Evolutionary conservation across 495 filamentous ascomycete species (phyloP).

Genomic region (Cenococcum geophilum): DNA sequence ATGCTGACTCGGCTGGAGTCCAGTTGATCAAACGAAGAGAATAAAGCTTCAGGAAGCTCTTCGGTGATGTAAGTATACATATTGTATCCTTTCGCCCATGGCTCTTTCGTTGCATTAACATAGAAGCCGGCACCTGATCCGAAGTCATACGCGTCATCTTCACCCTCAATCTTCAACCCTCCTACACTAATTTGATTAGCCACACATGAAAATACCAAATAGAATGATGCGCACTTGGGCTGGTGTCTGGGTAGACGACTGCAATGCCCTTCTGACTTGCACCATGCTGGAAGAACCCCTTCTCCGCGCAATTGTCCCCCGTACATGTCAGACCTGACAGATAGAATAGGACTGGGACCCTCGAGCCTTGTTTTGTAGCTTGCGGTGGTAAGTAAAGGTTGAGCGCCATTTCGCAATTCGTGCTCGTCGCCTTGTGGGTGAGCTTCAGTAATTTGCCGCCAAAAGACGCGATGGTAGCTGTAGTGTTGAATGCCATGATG

Average conservation of each 20-base stretch:
- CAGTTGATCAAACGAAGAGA: constrained; percentile 57
- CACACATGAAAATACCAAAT: background rate
- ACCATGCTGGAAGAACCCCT: constrained; percentile 85
- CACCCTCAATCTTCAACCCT: constrained; percentile 69
- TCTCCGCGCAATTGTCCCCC: constrained; percentile 91
- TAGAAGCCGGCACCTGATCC: constrained; percentile 91
- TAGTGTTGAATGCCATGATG: constrained; percentile 74
- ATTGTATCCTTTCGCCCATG: constrained; percentile 68
- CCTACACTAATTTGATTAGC: constrained; percentile 36
- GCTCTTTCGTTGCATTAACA: constrained; percentile 74
- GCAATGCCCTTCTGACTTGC: constrained; percentile 77
- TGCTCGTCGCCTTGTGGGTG: constrained; percentile 67
- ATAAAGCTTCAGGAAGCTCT: constrained; percentile 75
- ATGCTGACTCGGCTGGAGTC: constrained; percentile 67
- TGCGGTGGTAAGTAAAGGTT: constrained; percentile 63
- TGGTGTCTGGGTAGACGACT: constrained; percentile 89
- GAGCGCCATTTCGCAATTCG: constrained; percentile 60
- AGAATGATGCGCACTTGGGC: constrained; percentile 54
- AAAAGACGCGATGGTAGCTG: constrained; percentile 84
- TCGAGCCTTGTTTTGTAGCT: constrained; percentile 44
- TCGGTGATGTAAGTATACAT: constrained; percentile 88
- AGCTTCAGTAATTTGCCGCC: constrained; percentile 94
- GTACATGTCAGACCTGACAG: constrained; percentile 93
- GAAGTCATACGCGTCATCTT: constrained; percentile 84
- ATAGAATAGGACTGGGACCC: constrained; percentile 85